phyloP scores from a whole-genome alignment of 208 protist species.

The Chromosphaera perkinsii region DNA sequence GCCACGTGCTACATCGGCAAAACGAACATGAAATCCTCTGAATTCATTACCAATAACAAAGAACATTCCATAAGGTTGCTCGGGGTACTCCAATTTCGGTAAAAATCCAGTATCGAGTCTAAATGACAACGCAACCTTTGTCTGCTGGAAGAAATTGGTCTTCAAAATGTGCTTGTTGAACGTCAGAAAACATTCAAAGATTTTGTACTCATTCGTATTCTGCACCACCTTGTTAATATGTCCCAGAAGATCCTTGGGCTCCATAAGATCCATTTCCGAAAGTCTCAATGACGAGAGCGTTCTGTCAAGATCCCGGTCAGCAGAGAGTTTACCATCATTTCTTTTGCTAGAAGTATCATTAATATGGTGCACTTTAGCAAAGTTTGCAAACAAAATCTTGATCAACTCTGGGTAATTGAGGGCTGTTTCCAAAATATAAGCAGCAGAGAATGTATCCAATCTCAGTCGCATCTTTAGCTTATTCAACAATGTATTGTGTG shows the following conservation, averaged over 20 bases:
- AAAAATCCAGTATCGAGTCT: constrained; percentile 28
- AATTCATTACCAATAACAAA: constrained; percentile 81
- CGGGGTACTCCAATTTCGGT: constrained; percentile 18
- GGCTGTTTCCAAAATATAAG: constrained; percentile 11
- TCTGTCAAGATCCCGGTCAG: too few species aligned
- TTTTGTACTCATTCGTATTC: not conserved
- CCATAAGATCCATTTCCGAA: not conserved
- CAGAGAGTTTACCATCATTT: too few species aligned
- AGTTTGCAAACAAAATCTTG: constrained; percentile 11
- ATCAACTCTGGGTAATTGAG: constrained; percentile 21
- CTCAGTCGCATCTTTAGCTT: constrained; percentile 30
- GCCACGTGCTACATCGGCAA: constrained; percentile 85
- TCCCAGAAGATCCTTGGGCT: constrained; percentile 3
- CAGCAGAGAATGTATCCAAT: constrained; percentile 15
- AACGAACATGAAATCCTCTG: constrained; percentile 87
- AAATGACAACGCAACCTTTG: constrained; percentile 32
- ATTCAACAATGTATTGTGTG: not conserved
- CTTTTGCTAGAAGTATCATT: too few species aligned
- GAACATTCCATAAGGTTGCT: constrained; percentile 53
- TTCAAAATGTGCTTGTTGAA: constrained; percentile 39
- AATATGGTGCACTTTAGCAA: constrained; percentile 13
- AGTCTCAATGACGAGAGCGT: too few species aligned
- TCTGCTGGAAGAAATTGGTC: constrained; percentile 34
- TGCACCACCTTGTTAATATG: not conserved
- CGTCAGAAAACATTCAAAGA: constrained; percentile 27